phyloP scores from a whole-genome alignment of 2,329 filamentous ascomycete genomes.

The Talaromyces amestolkiae region DNA sequence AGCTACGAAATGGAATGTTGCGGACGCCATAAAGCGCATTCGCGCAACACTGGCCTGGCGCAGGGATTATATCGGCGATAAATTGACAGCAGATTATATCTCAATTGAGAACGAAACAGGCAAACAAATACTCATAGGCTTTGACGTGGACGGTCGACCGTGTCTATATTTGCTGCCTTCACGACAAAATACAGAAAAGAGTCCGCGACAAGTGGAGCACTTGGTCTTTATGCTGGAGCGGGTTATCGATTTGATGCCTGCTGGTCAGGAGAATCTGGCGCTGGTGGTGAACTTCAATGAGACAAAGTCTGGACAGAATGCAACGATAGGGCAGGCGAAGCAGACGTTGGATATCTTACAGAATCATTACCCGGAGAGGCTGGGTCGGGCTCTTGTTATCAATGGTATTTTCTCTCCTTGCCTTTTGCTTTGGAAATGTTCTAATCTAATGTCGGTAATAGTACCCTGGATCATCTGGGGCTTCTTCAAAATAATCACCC shows the following conservation, averaged over 20 bases:
- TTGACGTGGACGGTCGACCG: constrained; percentile 78
- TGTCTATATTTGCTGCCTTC: constrained; percentile 89
- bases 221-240: constrained; percentile 95
- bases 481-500: constrained; percentile 94
- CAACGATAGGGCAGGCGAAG: constrained; percentile 71
- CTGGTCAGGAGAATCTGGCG: constrained; percentile 80
- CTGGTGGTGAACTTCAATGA: constrained; percentile 90
- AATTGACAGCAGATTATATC: constrained; percentile 75
- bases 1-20: constrained; percentile 83
- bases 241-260: constrained; percentile 79
- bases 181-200: constrained; percentile 86
- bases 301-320: constrained; percentile 71
- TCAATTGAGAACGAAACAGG: constrained; percentile 93
- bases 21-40: constrained; percentile 74
- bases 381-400: constrained; percentile 84
- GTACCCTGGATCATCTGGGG: constrained; percentile 88
- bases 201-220: constrained; percentile 85
- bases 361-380: constrained; percentile 89
- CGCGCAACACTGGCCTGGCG: constrained; percentile 82
- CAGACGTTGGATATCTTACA: constrained; percentile 90
- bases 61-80: constrained; percentile 80
- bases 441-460: constrained; percentile 34
- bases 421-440: background rate
- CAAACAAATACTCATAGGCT: constrained; percentile 88
- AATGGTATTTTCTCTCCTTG: constrained; percentile 62